phyloP scores from a whole-genome alignment of 176 grass and related monocot genomes.

The Saccharum spontaneum region DNA sequence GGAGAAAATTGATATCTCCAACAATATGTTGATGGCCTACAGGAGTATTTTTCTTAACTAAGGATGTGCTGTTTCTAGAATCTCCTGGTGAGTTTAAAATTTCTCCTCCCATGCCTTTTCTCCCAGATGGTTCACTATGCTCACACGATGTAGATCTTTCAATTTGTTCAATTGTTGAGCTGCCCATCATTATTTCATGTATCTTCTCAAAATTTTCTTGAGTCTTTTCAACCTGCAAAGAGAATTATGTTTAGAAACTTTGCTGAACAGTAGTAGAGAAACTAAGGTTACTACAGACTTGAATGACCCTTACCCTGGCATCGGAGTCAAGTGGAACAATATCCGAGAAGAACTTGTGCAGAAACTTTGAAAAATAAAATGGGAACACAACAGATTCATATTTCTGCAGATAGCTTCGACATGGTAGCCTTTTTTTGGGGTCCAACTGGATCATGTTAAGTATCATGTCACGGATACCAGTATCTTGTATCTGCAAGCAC shows the following conservation, averaged over 20 bases:
- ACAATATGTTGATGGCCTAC: constrained; percentile 58
- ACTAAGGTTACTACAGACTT: constrained; percentile 24
- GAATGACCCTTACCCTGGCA: constrained; percentile 69
- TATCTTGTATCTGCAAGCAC: constrained; percentile 89
- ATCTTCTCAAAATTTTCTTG: constrained; percentile 76
- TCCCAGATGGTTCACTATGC: constrained; percentile 33
- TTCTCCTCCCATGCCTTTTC: constrained; percentile 24
- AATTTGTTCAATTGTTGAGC: constrained; percentile 35
- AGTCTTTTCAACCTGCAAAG: constrained; percentile 66
- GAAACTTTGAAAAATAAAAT: constrained; percentile 84
- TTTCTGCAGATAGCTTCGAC: constrained; percentile 83
- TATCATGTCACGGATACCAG: constrained; percentile 91
- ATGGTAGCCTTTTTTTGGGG: constrained; percentile 80
- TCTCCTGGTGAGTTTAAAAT: constrained; percentile 41
- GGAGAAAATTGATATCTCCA: constrained; percentile 81
- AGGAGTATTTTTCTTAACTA: constrained; percentile 48
- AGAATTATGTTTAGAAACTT: constrained; percentile 14
- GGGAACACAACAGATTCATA: constrained; percentile 84
- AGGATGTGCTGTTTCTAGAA: constrained; percentile 21
- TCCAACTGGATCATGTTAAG: constrained; percentile 99
- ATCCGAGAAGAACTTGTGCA: constrained; percentile 96
- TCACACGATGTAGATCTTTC: constrained; percentile 14
- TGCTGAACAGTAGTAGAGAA: not conserved
- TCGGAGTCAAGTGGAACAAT: constrained; percentile 89
- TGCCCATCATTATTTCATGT: constrained; percentile 70